Conservation (phyloP, 2,329 filamentous ascomycete species). For the Penicillium sp. region DNA sequence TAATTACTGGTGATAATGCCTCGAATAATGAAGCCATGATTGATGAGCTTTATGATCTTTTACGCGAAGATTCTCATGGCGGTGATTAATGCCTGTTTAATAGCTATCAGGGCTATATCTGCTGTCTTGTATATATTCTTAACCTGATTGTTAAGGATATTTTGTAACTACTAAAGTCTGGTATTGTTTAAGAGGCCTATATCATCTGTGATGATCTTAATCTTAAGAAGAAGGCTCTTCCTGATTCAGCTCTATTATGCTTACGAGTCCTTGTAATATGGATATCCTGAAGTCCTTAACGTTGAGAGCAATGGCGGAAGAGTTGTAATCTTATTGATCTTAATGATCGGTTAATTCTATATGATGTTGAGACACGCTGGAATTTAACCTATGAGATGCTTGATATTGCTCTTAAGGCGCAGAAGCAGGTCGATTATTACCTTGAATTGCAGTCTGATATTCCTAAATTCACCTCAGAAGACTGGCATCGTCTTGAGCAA, state of each 20-base stretch:
- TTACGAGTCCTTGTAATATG: conserved; percentile 9
- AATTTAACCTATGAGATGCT: conserved; percentile 12
- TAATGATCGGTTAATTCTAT: conserved; percentile 9
- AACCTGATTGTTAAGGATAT: conserved; percentile 14
- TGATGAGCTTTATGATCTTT: not conserved
- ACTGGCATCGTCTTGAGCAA: conserved; percentile 8
- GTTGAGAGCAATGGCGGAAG: conserved; percentile 7
- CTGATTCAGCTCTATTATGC: not conserved
- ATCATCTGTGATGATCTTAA: not conserved
- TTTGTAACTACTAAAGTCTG: not conserved
- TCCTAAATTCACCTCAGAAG: conserved; percentile 8
- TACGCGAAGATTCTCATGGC: too few species aligned
- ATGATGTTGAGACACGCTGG: conserved; percentile 12
- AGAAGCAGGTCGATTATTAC: conserved; percentile 9
- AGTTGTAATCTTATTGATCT: conserved; percentile 5
- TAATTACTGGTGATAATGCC: conserved; percentile 10
- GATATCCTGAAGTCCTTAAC: conserved; percentile 11
- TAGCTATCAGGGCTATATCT: conserved; percentile 5
- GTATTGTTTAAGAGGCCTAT: conserved; percentile 4
- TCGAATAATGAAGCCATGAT: conserved; percentile 9
- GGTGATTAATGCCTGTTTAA: not conserved
- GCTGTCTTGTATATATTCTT: conserved; percentile 10
- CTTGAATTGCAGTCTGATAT: conserved; percentile 1
- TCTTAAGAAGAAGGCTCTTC: not conserved
- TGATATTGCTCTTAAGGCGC: not conserved